Evolutionary conservation across 1,284 basidiomycete species (phyloP), one percentile per base, ranked within the genome.

Genomic region (Coniferiporia sulphurascens): DNA sequence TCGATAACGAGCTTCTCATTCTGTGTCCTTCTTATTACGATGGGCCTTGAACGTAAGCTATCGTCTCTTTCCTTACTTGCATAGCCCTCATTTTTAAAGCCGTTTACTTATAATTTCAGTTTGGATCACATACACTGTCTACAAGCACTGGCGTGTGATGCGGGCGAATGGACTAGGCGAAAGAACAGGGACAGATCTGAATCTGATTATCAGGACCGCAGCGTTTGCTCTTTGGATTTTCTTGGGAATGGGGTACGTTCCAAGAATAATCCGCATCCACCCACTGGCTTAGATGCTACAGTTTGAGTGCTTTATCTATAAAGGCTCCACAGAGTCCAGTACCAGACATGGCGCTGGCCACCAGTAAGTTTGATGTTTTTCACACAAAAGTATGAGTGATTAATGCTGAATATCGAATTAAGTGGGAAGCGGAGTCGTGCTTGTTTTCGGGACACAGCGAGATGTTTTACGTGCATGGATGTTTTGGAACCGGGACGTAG

Each of bases 371-470:
- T 7, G 15, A 36, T 36, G n/a, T 9, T 10, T 34, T 15, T n/a
- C 13, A 27, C 22, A 36, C 38, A 21, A 27, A 52, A 17, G 36
- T 15, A 52, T 41, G 9, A 8, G 15, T 15, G 7, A 41, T 41
- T 41, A 15, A 41, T 15, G 12, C 9, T 41, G 38, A 15, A 41
- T 15, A 41, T 8, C 15, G 12, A 41, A 41, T 55, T 22, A 57
- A 79, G 79, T 76, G 60, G 71, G 77, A 10, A 76, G 70, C 4
- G 70, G 75, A 32, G 67, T 77, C 12, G 67, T 79, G 13, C 43
- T 78, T 41, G 74, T 79, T 48, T 81, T 81, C 63, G 78, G 72
- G 1, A 76, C 78, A 0, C 78, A 78, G 66, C 61, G 56, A 73
- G 77, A 78, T 63, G 74, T 79, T 53, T 56, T 78, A 9, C 66